Percentiles rank a stretch among this genome's conserved stretches.
Evolutionary conservation across 2,329 filamentous ascomycete species (phyloP).

Genomic region (Tolypocladium inflatum): DNA sequence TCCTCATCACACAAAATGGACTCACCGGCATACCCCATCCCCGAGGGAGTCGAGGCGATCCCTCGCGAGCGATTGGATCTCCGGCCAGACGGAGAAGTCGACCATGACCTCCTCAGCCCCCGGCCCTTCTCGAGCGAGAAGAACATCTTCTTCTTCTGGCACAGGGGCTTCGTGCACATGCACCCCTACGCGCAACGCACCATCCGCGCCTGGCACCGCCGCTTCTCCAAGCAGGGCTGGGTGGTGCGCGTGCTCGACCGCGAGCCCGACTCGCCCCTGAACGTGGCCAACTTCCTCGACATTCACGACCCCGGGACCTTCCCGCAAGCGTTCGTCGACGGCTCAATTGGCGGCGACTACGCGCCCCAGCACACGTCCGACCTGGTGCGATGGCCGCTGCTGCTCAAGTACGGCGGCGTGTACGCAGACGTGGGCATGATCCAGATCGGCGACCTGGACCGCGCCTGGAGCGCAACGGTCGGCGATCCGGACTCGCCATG

Average conservation of each 20-base stretch:
- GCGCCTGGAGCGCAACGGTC: conserved; percentile 40
- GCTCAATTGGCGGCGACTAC: conserved; percentile 37
- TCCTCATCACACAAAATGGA: background rate
- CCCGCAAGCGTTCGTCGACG: conserved; percentile 39
- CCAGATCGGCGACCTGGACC: conserved; percentile 46
- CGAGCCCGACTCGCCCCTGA: conserved; percentile 30
- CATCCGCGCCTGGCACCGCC: conserved; percentile 42
- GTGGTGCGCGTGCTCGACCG: conserved; percentile 40
- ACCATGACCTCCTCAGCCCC: conserved; percentile 29
- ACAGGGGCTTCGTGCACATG: conserved; percentile 37
- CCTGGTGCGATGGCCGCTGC: conserved; percentile 45
- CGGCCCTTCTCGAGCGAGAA: conserved; percentile 31
- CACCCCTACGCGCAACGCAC: conserved; percentile 43
- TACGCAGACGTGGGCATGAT: conserved; percentile 49
- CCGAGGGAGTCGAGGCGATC: conserved; percentile 28
- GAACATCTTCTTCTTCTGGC: conserved; percentile 52
- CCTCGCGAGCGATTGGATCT: conserved; percentile 30
- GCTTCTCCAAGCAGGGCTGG: conserved; percentile 43
- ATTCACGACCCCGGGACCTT: conserved; percentile 31
- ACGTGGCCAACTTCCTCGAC: conserved; percentile 40
- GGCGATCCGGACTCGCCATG: conserved; percentile 33
- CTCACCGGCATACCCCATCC: conserved; percentile 5
- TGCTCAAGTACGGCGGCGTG: conserved; percentile 47
- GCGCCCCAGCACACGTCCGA: conserved; percentile 46
- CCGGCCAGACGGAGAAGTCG: conserved; percentile 34